phyloP scores from a whole-genome alignment of 2,329 filamentous ascomycete species.

The Calonectria multiphialidica region DNA sequence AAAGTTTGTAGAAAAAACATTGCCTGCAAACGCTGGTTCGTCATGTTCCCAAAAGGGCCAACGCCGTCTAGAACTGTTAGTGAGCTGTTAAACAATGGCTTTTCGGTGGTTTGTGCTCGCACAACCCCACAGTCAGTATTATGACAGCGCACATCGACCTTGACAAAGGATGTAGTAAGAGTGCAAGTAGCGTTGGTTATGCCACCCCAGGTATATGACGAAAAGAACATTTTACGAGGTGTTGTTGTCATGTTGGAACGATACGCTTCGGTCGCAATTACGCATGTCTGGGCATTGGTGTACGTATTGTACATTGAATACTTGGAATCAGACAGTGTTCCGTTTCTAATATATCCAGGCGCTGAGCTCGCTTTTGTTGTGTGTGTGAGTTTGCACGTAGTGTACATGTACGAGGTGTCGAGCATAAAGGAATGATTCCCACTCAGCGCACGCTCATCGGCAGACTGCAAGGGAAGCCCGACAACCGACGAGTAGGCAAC shows the following conservation, averaged over 20 bases:
- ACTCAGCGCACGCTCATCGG: not conserved
- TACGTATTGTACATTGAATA: not conserved
- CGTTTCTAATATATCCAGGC: not conserved
- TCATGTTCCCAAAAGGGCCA: not conserved
- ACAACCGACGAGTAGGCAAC: slow-evolving; percentile 6
- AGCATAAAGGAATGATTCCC: not conserved
- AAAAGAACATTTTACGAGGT: not conserved
- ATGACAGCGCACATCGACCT: not conserved
- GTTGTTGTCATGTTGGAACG: not conserved
- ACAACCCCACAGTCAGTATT: not conserved
- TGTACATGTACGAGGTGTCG: not conserved
- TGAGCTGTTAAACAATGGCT: not conserved
- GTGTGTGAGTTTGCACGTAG: not conserved
- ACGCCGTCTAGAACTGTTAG: not conserved
- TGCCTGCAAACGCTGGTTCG: not conserved
- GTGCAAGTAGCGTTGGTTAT: not conserved
- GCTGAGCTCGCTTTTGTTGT: not conserved
- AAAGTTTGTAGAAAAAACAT: not conserved
- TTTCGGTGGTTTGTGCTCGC: not conserved
- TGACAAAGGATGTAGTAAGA: not conserved
- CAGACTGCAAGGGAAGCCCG: slow-evolving; percentile 5
- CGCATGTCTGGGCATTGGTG: not conserved
- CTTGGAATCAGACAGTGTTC: no score
- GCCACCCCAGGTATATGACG: not conserved
- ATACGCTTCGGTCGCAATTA: not conserved